Evolutionary conservation across 2,329 filamentous ascomycete species (phyloP), one percentile per base, ranked within the genome.

Genomic region (Microdochium paspali): DNA sequence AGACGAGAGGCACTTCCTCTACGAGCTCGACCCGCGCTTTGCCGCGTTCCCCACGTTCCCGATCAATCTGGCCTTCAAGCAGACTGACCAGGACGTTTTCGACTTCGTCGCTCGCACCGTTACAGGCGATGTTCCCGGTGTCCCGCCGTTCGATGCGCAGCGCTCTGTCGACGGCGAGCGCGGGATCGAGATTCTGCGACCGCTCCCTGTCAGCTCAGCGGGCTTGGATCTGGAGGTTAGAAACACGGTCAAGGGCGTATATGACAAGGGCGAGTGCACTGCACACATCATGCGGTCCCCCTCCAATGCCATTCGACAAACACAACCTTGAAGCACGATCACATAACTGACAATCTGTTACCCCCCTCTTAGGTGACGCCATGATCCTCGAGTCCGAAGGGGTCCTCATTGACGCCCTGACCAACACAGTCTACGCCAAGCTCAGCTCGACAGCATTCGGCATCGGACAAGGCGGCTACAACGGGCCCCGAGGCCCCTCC

Each of bases 41-140:
- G 63, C 69, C 15, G 59, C 58, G 6, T 73, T 73, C 50, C 70
- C 70, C n/a, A 73, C 70, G 0, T 73, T 71, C 48, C 65, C 70
- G 24, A 65, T 70, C 53, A 70, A 70, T 47, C 61, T 71, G 4
- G 60, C 62, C 31, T 72, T 70, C 57, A 73, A 72, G 55, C 63
- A 67, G 54, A 69, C 68, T 5, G 63, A 66, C 45, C 66, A 70
- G 48, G 69, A 72, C 31, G 31, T 35, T 9, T 35, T 35, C 15
- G 31, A 35, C 31, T 35, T 35, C 31, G 18, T 35, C 51, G 56
- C 62, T 6, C 62, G 63, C 23, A 64, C 61, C 24, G 61, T 61
- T 1, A 51, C 59, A 1, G 58, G 52, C 28, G 53, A 61, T 6
- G 62, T 70, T 1, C 69, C 69, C 1, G 66, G 64, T 10, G 58